These are phyloP conservation scores for Gillenia trifoliata DNA, from an alignment of 306 rosid genomes.

Conservation along the genomic window DNA sequence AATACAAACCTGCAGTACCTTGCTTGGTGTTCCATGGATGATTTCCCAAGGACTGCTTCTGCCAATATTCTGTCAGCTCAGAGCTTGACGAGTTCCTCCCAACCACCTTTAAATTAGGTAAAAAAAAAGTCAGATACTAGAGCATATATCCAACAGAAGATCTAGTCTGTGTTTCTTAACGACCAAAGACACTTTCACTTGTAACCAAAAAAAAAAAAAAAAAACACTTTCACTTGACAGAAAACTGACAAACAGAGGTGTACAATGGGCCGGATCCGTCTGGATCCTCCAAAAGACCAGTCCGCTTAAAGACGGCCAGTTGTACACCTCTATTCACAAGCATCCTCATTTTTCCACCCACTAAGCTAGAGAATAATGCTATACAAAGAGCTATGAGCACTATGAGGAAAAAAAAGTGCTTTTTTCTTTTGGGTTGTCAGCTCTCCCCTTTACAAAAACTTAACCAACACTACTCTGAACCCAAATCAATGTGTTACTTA, in stretches of 20 bases:
- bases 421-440: background rate
- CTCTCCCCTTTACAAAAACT: background rate
- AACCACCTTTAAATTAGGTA: constrained; percentile 23
- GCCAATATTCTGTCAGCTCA: constrained; percentile 32
- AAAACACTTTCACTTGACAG: background rate
- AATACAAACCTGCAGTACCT: constrained; percentile 29
- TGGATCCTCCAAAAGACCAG: background rate
- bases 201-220: too few species aligned
- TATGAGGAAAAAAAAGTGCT: background rate
- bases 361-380: background rate
- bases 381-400: background rate
- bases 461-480: background rate
- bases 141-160: background rate
- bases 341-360: background rate
- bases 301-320: background rate
- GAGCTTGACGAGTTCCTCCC: constrained; percentile 28
- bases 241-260: background rate
- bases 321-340: background rate
- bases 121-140: background rate
- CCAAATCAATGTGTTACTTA: background rate
- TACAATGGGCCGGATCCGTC: background rate
- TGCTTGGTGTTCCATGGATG: constrained; percentile 33
- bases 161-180: background rate
- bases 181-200: background rate
- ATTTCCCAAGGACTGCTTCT: constrained; percentile 26